Evolutionary conservation across 768 basidiomycete species (phyloP), one percentile per base, ranked within the genome.

Genomic region (Phaeotremella skinneri): DNA sequence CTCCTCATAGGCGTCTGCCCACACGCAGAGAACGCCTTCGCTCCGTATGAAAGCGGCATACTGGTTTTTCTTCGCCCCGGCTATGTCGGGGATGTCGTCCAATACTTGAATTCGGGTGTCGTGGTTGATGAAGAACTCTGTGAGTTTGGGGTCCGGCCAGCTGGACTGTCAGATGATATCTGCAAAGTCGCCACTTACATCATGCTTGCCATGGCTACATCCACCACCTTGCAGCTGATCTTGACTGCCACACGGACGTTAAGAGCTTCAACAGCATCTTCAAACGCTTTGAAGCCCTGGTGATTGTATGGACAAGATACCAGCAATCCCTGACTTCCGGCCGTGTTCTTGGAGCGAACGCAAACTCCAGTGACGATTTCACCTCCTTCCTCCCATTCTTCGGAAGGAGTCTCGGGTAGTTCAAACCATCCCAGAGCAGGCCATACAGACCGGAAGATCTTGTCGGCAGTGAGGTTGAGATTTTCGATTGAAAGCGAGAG

Each of bases 41-140:
- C 90, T 87, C 43, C 89, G 83, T 69, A 90, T 84, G 73, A 91
- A 91, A 0, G 89, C 89, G 17, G 85, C 90, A 48, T 87, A 89
- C 67, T 91, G 90, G 68, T 90, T 89, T 78, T 90, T 90, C 71
- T 91, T 87, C 4, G 89, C 76, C 43, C 83, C 81, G 2, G 86
- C 85, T 30, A 91, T 84, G 70, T 83, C 79, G 58, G 84, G 78
- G 81, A 90, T 86, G 17, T 85, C 84, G 64, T 89, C 87, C 49
- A 90, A 70, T 56, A 91, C 82, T 74, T 90, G 89, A 54, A 91
- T 90, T 58, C 88, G 85, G 3, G 88, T 91, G 67, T 90, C 83
- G 48, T 75, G 70, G 76, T 89, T 87, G 61, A 92, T 81, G 37
- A 57, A 56, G 27, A 71, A 52, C 50, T 68, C 69, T 21, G 47